Evolutionary conservation across 208 protist species (phyloP).

Genomic region (Vickermania ingenoplastis): DNA sequence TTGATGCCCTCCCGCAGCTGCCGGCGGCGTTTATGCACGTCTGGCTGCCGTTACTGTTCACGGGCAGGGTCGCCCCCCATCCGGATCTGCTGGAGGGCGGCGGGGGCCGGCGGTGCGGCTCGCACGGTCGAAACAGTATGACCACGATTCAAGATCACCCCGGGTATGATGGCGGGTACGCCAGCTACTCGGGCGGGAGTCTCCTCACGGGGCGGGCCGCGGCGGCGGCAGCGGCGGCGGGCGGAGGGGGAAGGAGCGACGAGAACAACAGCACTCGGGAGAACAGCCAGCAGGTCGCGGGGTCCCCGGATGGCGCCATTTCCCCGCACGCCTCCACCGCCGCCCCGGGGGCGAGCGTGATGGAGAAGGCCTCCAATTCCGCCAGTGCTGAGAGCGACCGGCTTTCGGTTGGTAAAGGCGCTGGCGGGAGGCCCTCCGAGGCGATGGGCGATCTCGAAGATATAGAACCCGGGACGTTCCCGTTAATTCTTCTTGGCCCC

Average conservation of each 20-base stretch:
- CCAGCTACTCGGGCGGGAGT: not conserved
- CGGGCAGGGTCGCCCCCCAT: slow-evolving; percentile 6
- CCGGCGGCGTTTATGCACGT: slow-evolving; percentile 57
- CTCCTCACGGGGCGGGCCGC: not conserved
- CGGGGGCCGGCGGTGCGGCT: not conserved
- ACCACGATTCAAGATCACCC: not conserved
- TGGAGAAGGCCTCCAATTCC: not conserved
- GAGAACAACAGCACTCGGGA: not conserved
- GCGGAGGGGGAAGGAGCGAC: no score
- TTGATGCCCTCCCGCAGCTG: slow-evolving; percentile 58
- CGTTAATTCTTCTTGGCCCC: slow-evolving; percentile 21
- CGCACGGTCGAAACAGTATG: not conserved
- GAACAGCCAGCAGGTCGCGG: slow-evolving; percentile 1
- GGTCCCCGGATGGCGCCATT: no score
- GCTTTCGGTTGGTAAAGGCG: not conserved
- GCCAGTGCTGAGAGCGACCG: not conserved
- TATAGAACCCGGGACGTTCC: slow-evolving; percentile 14
- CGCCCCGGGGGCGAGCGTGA: not conserved
- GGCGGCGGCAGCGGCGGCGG: no score
- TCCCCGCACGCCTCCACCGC: no score
- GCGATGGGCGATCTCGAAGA: not conserved
- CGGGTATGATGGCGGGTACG: not conserved
- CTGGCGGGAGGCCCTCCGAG: no score
- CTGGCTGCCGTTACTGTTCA: slow-evolving; percentile 51
- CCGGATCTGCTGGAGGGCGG: not conserved